Base-by-base conservation (phyloP, 352 stramenopile genomes). In the Hyphochytrium catenoides region DNA sequence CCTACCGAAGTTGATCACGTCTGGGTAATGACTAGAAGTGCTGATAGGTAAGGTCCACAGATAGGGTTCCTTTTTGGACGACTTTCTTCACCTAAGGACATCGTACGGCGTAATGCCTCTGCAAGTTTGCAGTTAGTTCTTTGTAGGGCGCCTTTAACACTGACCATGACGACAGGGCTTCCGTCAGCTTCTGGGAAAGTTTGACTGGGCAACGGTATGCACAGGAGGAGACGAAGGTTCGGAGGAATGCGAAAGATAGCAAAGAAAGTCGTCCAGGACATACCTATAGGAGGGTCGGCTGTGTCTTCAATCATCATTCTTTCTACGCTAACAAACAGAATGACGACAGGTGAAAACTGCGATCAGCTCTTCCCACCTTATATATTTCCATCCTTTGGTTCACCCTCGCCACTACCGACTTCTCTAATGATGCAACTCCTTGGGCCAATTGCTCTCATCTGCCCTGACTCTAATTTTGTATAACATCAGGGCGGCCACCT, bases 221-320 rank as follows among this genome's bases (percentile, higher is more conserved):
- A 11, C 27, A 69, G n/a, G 37, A 41, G 0, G 38, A 11, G 33
- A 16, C 30, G 14, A 43, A 34, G 4, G 31, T 26, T 5, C 23
- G 25, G 30, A 9, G 7, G 14, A 18, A 15, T 8, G 25, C 21
- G 19, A 17, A n/a, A 29, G 24, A 22, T 29, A 46, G n/a, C 25
- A 16, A 11, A 22, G n/a, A 9, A 14, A 9, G 8, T 12, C 11
- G 34, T 14, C 35, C 11, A 26, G 48, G 26, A 31, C 43, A 44
- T 19, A 52, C 56, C 22, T 89, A 81, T 43, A 51, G 56, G 39
- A 47, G 55, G 4, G 58, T 89, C 20, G 70, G 76, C 39, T 89
- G 74, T 36, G 50, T 74, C 7, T 89, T 89, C 48, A 84, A 62
- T 41, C 34, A 68, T 39, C 45, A 41, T 4, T 42, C 54, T 26